Conservation (phyloP, 2,329 filamentous ascomycete species). For the Cephalotrichum gorgonifer region DNA sequence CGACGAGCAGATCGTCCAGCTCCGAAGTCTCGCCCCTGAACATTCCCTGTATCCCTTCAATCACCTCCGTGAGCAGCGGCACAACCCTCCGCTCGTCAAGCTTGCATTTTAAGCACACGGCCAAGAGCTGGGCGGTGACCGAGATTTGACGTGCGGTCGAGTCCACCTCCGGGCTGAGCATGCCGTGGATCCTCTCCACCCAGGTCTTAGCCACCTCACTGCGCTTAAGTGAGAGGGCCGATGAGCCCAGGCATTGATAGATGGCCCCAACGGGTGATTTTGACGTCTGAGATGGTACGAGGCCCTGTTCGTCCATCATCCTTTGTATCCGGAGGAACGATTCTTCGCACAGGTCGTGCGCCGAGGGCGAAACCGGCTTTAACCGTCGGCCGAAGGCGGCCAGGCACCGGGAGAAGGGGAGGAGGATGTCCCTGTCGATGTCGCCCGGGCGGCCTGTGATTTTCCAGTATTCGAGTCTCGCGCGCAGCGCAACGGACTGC, state of each 20-base stretch:
- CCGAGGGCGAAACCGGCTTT: constrained; percentile 22
- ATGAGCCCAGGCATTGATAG: constrained; percentile 41
- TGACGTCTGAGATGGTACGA: constrained; percentile 23
- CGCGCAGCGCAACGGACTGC: constrained; percentile 52
- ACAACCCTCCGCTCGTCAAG: constrained; percentile 25
- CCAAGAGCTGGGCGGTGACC: constrained; percentile 42
- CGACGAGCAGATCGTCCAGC: constrained; percentile 49
- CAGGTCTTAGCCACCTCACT: constrained; percentile 44
- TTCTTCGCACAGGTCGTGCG: constrained; percentile 23
- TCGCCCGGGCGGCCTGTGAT: constrained; percentile 50
- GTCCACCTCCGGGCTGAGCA: constrained; percentile 26
- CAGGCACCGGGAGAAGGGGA: constrained; percentile 54
- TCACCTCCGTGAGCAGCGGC: constrained; percentile 33
- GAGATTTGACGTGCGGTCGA: constrained; percentile 40
- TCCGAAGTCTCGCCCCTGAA: constrained; percentile 49
- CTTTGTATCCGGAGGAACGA: constrained; percentile 20
- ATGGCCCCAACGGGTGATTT: constrained; percentile 34
- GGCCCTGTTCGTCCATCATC: constrained; percentile 21
- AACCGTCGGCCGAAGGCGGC: constrained; percentile 48
- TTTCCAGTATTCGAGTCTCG: constrained; percentile 56
- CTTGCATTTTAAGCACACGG: constrained; percentile 38
- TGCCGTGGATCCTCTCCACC: constrained; percentile 34
- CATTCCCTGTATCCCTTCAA: constrained; percentile 45
- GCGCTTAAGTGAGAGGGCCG: constrained; percentile 33
- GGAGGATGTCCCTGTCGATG: constrained; percentile 52